Evolutionary conservation across 345 rosid species (phyloP).

Genomic region (Arabidopsis arenosa): DNA sequence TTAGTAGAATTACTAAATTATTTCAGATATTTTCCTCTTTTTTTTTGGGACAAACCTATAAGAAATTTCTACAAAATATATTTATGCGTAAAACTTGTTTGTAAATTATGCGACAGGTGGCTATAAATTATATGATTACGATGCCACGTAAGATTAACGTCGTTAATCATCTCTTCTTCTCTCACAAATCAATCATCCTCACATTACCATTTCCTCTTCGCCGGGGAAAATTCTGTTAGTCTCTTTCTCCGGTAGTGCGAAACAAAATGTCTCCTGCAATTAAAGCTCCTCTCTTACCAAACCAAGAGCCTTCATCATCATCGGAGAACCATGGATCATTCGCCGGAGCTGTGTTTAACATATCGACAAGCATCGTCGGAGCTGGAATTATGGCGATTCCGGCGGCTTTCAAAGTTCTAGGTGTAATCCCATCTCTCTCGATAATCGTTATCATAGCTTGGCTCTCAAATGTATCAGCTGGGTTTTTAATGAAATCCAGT

Average conservation of each 20-base stretch:
- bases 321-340: conserved; percentile 52
- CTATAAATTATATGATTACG: not conserved
- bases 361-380: conserved; percentile 82
- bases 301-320: conserved; percentile 31
- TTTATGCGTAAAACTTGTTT: no score
- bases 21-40: no score
- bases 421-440: conserved; percentile 74
- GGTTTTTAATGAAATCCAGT: conserved; percentile 68
- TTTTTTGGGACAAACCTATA: no score
- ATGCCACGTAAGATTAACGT: conserved; percentile 1
- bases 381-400: conserved; percentile 97
- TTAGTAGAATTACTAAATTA: no score
- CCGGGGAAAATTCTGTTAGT: not conserved
- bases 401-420: conserved; percentile 79
- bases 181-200: not conserved
- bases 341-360: conserved; percentile 84
- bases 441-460: conserved; percentile 64
- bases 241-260: conserved; percentile 1
- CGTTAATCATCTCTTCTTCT: not conserved
- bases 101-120: not conserved
- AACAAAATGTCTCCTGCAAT: conserved; percentile 56
- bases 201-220: conserved; percentile 5
- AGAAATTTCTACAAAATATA: no score
- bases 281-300: conserved; percentile 60
- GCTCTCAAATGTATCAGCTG: conserved; percentile 76